phyloP scores from a whole-genome alignment of 768 basidiomycete species.

The Lactifluus hygrophoroides region DNA sequence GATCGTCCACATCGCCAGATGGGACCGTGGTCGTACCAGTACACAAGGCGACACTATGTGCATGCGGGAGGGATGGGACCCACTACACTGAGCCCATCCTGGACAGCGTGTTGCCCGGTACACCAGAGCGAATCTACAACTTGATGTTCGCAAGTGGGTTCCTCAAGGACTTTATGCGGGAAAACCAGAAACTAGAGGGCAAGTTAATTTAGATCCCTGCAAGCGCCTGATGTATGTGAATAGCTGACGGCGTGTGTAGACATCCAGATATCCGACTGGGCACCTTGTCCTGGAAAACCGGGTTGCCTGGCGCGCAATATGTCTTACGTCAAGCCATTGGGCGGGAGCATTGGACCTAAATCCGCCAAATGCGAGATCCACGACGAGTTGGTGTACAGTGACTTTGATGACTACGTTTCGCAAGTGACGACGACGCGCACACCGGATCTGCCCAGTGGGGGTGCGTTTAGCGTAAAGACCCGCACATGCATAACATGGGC shows the following conservation, averaged over 20 bases:
- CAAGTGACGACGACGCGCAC: conserved; percentile 86
- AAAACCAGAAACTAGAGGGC: conserved; percentile 88
- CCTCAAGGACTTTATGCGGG: conserved; percentile 86
- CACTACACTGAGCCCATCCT: conserved; percentile 71
- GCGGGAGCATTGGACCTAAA: conserved; percentile 82
- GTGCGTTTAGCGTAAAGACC: conserved; percentile 91
- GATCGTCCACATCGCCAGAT: conserved; percentile 1
- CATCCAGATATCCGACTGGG: conserved; percentile 94
- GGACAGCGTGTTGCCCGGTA: conserved; percentile 75
- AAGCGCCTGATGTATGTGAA: neutral
- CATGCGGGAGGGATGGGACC: conserved; percentile 57
- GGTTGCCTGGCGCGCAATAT: conserved; percentile 78
- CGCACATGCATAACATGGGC: conserved; percentile 95
- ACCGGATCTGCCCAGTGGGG: conserved; percentile 91
- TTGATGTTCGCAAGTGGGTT: conserved; percentile 95
- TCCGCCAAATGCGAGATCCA: conserved; percentile 93
- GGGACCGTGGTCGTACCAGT: conserved; percentile 16
- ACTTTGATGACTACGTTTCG: conserved; percentile 76
- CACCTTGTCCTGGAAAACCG: conserved; percentile 51
- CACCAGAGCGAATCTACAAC: conserved; percentile 93
- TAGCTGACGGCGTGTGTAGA: conserved; percentile 39
- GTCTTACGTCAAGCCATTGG: conserved; percentile 94
- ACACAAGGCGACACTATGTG: conserved; percentile 60
- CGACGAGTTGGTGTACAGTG: conserved; percentile 73
- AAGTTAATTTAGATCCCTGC: conserved; percentile 25